phyloP scores from a whole-genome alignment of 257 asterid species.

The Salvia splendens region DNA sequence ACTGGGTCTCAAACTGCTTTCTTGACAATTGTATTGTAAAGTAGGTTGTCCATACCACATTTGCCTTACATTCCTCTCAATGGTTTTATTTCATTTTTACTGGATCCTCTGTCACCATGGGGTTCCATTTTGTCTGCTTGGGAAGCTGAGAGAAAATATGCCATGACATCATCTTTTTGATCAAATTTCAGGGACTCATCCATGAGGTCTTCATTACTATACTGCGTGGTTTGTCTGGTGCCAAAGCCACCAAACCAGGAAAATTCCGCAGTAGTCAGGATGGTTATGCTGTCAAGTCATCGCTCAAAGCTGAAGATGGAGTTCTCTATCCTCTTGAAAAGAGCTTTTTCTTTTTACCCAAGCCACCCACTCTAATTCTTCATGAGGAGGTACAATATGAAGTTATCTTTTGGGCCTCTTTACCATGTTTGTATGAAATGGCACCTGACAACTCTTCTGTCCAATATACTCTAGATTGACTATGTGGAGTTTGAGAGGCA shows the following conservation, averaged over 20 bases:
- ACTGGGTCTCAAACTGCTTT: conserved; percentile 7
- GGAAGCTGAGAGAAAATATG: conserved; percentile 4
- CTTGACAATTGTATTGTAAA: conserved; percentile 7
- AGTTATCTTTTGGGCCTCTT: conserved; percentile 11
- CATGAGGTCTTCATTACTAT: conserved; percentile 72
- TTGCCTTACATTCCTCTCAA: neutral
- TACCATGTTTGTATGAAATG: conserved; percentile 19
- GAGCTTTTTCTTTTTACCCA: conserved; percentile 97
- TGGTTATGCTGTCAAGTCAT: conserved; percentile 96
- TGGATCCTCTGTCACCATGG: conserved; percentile 9
- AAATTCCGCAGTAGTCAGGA: conserved; percentile 79
- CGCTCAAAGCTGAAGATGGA: conserved; percentile 99
- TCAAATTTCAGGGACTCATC: conserved; percentile 67
- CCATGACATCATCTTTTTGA: neutral
- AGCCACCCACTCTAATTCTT: conserved; percentile 94
- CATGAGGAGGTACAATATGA: conserved; percentile 75
- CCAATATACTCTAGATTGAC: conserved; percentile 50
- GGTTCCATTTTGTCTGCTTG: conserved; percentile 20
- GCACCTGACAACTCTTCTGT: conserved; percentile 24
- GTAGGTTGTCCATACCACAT: neutral
- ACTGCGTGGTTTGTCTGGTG: conserved; percentile 90
- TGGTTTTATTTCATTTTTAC: neutral
- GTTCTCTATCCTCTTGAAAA: conserved; percentile 97
- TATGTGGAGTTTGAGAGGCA: conserved; percentile 98
- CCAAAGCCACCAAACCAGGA: conserved; percentile 93